A percentile compares a stretch with the other conserved stretches of the same genome.
Conservation (phyloP, 2,329 filamentous ascomycete genomes). For the Colletotrichum sp. region DNA sequence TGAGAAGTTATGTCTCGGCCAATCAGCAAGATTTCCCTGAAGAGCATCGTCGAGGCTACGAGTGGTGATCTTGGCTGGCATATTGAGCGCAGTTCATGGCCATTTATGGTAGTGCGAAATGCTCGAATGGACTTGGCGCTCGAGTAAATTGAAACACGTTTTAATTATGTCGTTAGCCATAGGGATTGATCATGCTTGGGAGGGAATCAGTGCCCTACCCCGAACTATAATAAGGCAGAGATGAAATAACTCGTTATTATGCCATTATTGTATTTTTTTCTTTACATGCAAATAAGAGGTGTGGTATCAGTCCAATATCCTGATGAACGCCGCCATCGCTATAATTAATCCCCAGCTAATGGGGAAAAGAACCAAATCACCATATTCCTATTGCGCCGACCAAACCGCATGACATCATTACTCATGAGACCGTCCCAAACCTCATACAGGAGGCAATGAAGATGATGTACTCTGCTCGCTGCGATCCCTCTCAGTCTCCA, state of each 20-base stretch:
- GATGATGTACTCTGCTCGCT: not conserved
- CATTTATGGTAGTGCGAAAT: not conserved
- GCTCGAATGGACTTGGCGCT: not conserved
- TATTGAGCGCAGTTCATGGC: not conserved
- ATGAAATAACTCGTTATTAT: not conserved
- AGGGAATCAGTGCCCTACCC: not conserved
- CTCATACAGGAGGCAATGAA: not conserved
- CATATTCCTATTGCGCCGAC: not conserved
- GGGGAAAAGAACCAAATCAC: not conserved
- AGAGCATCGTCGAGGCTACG: not conserved
- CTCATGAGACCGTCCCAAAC: not conserved
- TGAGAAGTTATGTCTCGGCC: not conserved
- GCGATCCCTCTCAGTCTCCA: not conserved
- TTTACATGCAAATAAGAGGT: not conserved
- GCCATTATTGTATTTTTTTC: not conserved
- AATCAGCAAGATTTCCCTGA: too few relatives aligned
- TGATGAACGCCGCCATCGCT: not conserved
- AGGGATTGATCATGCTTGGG: not conserved
- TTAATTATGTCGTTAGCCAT: not conserved
- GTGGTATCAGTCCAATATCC: not conserved
- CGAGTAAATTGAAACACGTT: too few relatives aligned
- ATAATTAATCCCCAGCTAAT: not conserved
- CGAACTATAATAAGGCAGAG: not conserved
- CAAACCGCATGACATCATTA: not conserved
- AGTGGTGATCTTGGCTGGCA: not conserved